phyloP scores from a whole-genome alignment of 345 rosid species.

The Gossypium herbaceum region DNA sequence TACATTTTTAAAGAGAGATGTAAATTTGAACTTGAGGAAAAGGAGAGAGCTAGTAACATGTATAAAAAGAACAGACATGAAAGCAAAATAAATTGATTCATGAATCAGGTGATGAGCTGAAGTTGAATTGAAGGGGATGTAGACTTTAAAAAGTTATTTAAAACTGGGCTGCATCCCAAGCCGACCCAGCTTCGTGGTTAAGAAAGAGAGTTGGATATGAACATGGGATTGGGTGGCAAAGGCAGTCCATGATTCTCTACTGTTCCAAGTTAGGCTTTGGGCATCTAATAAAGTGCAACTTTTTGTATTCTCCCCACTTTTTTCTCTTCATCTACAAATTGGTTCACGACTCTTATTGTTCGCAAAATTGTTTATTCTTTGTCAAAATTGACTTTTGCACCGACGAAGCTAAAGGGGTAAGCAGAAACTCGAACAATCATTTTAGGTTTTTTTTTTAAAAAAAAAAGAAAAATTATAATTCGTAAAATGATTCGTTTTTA shows the following conservation, averaged over 20 bases:
- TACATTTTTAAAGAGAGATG: rapidly evolving
- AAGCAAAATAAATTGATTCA: too few relatives aligned
- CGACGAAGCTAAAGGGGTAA: neutral
- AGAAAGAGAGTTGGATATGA: neutral
- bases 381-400: neutral
- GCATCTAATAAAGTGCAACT: neutral
- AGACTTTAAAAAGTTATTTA: too few relatives aligned
- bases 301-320: neutral
- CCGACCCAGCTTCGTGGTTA: neutral
- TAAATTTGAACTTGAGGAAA: too few relatives aligned
- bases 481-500: neutral
- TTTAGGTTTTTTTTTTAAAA: too few relatives aligned
- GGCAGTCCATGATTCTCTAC: conserved; percentile 2
- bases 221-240: neutral
- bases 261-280: neutral
- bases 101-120: too few relatives aligned
- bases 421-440: too few relatives aligned
- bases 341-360: neutral
- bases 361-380: neutral
- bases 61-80: too few relatives aligned
- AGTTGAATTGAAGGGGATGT: too few relatives aligned
- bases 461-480: too few relatives aligned
- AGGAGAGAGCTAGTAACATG: too few relatives aligned
- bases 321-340: neutral
- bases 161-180: too few relatives aligned